Base-by-base conservation (phyloP, 371 early-diverging fungal genomes). In the Apophysomyces sp. region DNA sequence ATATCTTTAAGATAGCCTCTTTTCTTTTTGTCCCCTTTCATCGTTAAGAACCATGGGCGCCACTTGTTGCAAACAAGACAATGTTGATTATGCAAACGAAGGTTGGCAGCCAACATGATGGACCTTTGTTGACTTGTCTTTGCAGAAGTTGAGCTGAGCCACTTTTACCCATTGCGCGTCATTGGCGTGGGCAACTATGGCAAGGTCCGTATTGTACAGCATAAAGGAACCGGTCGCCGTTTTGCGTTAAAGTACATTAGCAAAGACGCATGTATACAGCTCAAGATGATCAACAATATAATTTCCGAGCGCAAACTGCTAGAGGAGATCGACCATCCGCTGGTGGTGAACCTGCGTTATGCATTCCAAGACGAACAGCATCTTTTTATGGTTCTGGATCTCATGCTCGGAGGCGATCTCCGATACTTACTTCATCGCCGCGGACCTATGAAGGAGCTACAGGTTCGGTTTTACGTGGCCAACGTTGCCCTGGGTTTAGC, bases 381-480 rank as follows among this genome's bases (percentile, higher is more conserved):
- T 57, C 61, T 92, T 55, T 92, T 88, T 58, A 91, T 92, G 93
- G 85, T 89, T 8, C 64, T 92, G n/a, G 93, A 92, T 69, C 73
- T 91, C 18, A 91, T 89, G 90, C 66, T 90, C 13, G 96, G 97
- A 55, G 97, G 97, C 9, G 98, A 97, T 72, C 71, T 97, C 37
- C 83, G 92, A 6, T 92, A 89, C 59, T 88, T 92, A 70, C 72
- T 92, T 24, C 89, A 91, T 55, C 76, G 88, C 2, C 62, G 76
- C 13, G 86, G 85, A 3, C 57, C 62, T 3, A 66, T 93, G 69
- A 73, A 77, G 29, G 94, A 95, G 60, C 87, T 89, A 12, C 85
- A 87, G 15, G 89, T 92, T 11, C 81, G 84, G n/a, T 90, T 93
- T 65, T 94, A 90, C 77, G 80, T 88, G 24, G 94, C 94, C 5